Percentiles rank a stretch among this genome's conserved stretches.
Evolutionary conservation across 192 early-diverging fungal species (phyloP).

Genomic region (Mortierella alpina): DNA sequence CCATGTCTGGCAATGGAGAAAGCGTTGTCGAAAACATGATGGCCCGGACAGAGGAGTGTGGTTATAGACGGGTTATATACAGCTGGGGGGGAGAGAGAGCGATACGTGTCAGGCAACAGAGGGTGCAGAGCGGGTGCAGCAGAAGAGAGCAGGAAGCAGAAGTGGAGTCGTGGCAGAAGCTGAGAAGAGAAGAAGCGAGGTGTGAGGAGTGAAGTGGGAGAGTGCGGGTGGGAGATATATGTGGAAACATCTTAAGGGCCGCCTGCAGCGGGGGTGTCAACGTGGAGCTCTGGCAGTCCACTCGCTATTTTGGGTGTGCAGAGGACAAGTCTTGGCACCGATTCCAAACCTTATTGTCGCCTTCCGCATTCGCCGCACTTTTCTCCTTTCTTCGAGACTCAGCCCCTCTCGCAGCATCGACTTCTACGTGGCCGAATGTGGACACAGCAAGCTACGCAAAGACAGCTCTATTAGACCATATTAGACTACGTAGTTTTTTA

Average conservation of each 20-base stretch:
- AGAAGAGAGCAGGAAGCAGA: constrained; percentile 6
- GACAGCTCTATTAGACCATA: too few relatives aligned
- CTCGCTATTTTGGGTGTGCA: background rate
- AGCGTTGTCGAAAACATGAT: constrained; percentile 56
- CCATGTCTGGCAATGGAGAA: constrained; percentile 46
- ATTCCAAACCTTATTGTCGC: too few relatives aligned
- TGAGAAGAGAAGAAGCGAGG: constrained; percentile 11
- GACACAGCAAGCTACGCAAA: too few relatives aligned
- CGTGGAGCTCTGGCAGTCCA: constrained; percentile 10
- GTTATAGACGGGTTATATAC: constrained; percentile 45
- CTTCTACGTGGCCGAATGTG: background rate
- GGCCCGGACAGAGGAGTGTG: constrained; percentile 51
- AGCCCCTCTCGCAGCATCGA: background rate
- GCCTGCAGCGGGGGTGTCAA: constrained; percentile 1
- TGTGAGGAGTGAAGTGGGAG: constrained; percentile 6
- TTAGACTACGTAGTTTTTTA: too few relatives aligned
- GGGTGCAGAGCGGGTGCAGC: background rate
- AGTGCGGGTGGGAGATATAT: background rate
- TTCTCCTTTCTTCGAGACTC: background rate
- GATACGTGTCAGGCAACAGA: constrained; percentile 26
- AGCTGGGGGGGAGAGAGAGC: background rate
- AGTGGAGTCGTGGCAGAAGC: constrained; percentile 30
- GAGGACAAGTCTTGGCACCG: too few relatives aligned
- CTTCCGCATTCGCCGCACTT: background rate
- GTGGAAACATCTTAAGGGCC: constrained; percentile 15